phyloP scores from a whole-genome alignment of 2,329 filamentous ascomycete genomes.

The Claviceps humidiphila region DNA sequence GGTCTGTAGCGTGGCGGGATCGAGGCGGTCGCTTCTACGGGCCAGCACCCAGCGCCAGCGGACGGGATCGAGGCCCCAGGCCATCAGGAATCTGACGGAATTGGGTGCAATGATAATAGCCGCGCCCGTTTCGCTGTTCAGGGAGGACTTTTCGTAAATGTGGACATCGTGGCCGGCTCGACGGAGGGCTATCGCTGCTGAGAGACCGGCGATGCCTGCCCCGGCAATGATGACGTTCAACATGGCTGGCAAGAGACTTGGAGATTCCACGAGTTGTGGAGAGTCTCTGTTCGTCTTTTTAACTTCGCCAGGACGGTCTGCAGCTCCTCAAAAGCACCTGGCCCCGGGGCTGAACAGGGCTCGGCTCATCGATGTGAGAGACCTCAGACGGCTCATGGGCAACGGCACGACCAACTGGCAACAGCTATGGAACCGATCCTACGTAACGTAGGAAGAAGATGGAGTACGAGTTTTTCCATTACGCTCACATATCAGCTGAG shows the following conservation, averaged over 20 bases:
- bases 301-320: no score
- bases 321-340: no score
- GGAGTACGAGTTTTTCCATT: no score
- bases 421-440: no score
- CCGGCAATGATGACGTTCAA: background rate
- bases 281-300: no score
- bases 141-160: constrained; percentile 24
- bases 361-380: no score
- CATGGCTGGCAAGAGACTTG: background rate
- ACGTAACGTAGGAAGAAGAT: no score
- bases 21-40: constrained; percentile 9
- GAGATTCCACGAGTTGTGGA: no score
- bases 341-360: no score
- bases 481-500: no score
- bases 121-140: constrained; percentile 24
- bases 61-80: constrained; percentile 22
- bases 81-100: constrained; percentile 20
- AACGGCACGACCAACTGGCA: no score
- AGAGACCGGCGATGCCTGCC: constrained; percentile 9
- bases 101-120: constrained; percentile 27
- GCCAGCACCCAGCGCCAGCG: constrained; percentile 15
- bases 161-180: constrained; percentile 20
- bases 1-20: constrained; percentile 16
- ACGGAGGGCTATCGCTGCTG: constrained; percentile 19
- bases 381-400: no score